A percentile compares a stretch with the other conserved stretches of the same genome.
These are phyloP conservation scores for Mycena polygramma DNA, from an alignment of 768 basidiomycete species.

Conservation along the genomic window DNA sequence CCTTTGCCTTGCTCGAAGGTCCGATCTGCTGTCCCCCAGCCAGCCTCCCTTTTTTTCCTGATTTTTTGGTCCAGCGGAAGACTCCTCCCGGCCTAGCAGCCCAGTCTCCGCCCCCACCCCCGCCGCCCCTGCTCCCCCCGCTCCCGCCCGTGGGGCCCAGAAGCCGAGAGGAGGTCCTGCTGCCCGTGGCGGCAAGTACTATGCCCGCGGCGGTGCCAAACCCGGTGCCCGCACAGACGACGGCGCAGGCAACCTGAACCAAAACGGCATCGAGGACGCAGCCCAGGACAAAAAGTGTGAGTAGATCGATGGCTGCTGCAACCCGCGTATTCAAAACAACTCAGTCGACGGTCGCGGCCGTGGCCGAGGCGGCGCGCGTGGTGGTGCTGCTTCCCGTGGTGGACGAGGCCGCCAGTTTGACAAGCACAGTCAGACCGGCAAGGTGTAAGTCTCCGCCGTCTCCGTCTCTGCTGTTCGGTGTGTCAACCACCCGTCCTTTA, in stretches of 20 bases:
- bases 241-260: conserved; percentile 39
- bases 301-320: conserved; percentile 36
- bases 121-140: conserved; percentile 55
- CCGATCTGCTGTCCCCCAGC: conserved; percentile 16
- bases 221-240: conserved; percentile 45
- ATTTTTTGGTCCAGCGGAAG: conserved; percentile 55
- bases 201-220: conserved; percentile 68
- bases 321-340: conserved; percentile 20
- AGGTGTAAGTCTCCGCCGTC: conserved; percentile 66
- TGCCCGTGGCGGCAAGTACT: conserved; percentile 78
- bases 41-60: conserved; percentile 37
- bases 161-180: conserved; percentile 70
- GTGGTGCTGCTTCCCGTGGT: conserved; percentile 61
- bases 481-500: conserved; percentile 47
- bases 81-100: conserved; percentile 58
- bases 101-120: conserved; percentile 51
- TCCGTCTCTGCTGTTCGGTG: conserved; percentile 17
- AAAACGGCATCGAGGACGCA: conserved; percentile 44
- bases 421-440: conserved; percentile 89
- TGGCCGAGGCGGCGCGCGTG: conserved; percentile 64
- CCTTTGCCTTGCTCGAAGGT: conserved; percentile 88
- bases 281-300: conserved; percentile 50
- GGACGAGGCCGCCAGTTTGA: conserved; percentile 85
- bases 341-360: conserved; percentile 62
- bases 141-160: conserved; percentile 54